A percentile compares a stretch with the other conserved stretches of the same genome.
phyloP scores from a whole-genome alignment of 2,329 filamentous ascomycete genomes.

The Aureobasidium sp. region DNA sequence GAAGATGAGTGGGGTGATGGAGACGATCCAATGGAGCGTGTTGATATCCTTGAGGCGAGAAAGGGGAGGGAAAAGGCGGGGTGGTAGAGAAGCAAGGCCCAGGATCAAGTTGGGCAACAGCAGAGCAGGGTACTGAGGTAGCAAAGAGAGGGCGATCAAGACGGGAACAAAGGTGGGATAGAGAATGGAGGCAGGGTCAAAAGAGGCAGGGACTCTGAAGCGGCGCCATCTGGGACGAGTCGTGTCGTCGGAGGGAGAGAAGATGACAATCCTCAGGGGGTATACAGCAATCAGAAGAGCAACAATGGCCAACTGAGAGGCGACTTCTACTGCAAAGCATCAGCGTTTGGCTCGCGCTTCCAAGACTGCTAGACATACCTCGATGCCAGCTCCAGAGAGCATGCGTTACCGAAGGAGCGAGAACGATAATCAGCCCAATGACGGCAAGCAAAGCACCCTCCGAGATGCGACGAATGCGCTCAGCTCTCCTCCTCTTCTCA shows the following conservation, averaged over 20 bases:
- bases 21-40: constrained; percentile 68
- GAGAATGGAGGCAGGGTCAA: constrained; percentile 84
- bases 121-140: constrained; percentile 49
- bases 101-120: constrained; percentile 76
- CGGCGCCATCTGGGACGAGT: constrained; percentile 15
- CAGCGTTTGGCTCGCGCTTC: constrained; percentile 8
- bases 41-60: constrained; percentile 50
- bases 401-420: constrained; percentile 25
- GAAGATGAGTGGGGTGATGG: constrained; percentile 58
- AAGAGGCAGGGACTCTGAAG: constrained; percentile 60
- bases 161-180: constrained; percentile 74
- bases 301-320: constrained; percentile 30
- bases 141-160: constrained; percentile 66
- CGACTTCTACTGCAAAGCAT: constrained; percentile 28
- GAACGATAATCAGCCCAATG: constrained; percentile 40
- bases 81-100: constrained; percentile 66
- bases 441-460: constrained; percentile 47
- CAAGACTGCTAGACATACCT: constrained; percentile 25
- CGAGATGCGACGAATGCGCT: constrained; percentile 61
- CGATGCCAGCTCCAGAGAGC: constrained; percentile 31
- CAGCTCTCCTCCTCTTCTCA: constrained; percentile 78
- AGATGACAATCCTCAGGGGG: constrained; percentile 29
- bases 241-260: neutral
- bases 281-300: constrained; percentile 27
- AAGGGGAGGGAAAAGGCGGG: constrained; percentile 58